A percentile compares a stretch with the other conserved stretches of the same genome.
Conservation (phyloP, 352 stramenopile genomes). For the Globisporangium cystogenes region DNA sequence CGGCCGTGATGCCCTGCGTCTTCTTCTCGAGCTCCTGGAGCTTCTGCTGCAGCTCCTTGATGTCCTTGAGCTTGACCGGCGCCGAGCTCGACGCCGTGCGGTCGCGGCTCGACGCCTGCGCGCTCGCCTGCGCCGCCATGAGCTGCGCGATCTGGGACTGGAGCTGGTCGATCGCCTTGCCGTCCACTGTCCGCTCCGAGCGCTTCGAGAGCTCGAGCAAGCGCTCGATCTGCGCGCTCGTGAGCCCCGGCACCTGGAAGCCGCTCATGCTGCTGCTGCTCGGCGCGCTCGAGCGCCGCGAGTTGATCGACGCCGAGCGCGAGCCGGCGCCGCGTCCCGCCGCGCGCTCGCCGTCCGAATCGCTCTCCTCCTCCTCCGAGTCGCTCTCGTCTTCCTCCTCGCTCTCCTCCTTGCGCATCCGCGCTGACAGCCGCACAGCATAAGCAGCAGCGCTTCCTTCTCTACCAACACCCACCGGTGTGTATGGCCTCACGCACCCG, state of each 20-base stretch:
- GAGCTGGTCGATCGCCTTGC: slow-evolving; percentile 47
- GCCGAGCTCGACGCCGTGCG: slow-evolving; percentile 27
- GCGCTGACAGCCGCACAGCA: slow-evolving; percentile 11
- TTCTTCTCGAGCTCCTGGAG: slow-evolving; percentile 70
- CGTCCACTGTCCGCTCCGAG: slow-evolving; percentile 38
- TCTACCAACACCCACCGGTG: not conserved
- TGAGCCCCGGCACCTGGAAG: slow-evolving; percentile 50
- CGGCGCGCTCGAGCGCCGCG: slow-evolving; percentile 6
- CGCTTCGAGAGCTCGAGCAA: slow-evolving; percentile 61
- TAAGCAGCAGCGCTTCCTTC: not conserved
- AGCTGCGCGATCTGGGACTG: slow-evolving; percentile 75
- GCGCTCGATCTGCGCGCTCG: slow-evolving; percentile 55
- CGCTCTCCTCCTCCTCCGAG: slow-evolving; percentile 55
- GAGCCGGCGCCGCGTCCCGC: slow-evolving; percentile 11
- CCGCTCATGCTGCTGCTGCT: slow-evolving; percentile 3
- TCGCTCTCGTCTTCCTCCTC: slow-evolving; percentile 69
- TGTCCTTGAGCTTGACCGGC: slow-evolving; percentile 60
- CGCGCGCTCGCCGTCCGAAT: slow-evolving; percentile 60
- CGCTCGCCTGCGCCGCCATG: slow-evolving; percentile 35
- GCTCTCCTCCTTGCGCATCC: slow-evolving; percentile 58
- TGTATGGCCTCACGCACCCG: too few species aligned
- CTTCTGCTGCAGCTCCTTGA: slow-evolving; percentile 72
- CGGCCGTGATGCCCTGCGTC: slow-evolving; percentile 33
- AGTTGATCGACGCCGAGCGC: slow-evolving; percentile 12
- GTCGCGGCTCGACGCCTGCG: slow-evolving; percentile 16